Percentiles rank a stretch among this genome's conserved stretches.
Evolutionary conservation across 805 yeast species (phyloP).

Genomic region (Sungouiella blattae): DNA sequence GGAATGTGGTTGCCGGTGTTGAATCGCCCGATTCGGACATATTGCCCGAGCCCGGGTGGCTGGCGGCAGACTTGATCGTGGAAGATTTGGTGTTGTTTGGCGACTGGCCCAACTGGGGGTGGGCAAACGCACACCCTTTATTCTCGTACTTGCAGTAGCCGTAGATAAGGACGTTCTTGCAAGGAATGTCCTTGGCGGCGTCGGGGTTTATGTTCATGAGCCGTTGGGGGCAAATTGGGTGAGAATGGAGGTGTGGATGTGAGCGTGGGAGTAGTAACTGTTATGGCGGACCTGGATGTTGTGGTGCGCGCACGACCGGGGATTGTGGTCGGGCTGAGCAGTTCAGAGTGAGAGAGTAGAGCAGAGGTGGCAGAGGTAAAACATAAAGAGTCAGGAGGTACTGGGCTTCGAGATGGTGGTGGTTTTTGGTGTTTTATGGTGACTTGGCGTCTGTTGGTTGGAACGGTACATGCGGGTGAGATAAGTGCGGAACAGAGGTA

Average conservation of each 20-base stretch:
- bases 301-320: constrained; percentile 5
- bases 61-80: constrained; percentile 4
- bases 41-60: constrained; percentile 16
- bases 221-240: background rate
- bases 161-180: constrained; percentile 79
- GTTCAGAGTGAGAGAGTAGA: no score
- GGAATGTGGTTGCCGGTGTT: no score
- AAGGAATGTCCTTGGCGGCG: constrained; percentile 70
- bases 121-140: constrained; percentile 78
- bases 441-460: background rate
- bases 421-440: background rate
- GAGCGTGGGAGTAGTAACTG: no score
- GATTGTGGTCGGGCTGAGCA: background rate
- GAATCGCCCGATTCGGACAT: background rate
- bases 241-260: background rate
- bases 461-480: no score
- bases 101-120: constrained; percentile 33
- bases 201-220: constrained; percentile 41
- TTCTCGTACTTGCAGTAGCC: constrained; percentile 86
- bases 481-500: no score
- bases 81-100: constrained; percentile 3
- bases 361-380: no score
- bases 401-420: no score
- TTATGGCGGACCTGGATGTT: background rate
- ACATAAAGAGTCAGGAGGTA: no score